Conservation (phyloP, 192 early-diverging fungal species). For the Funneliformis geosporum region DNA sequence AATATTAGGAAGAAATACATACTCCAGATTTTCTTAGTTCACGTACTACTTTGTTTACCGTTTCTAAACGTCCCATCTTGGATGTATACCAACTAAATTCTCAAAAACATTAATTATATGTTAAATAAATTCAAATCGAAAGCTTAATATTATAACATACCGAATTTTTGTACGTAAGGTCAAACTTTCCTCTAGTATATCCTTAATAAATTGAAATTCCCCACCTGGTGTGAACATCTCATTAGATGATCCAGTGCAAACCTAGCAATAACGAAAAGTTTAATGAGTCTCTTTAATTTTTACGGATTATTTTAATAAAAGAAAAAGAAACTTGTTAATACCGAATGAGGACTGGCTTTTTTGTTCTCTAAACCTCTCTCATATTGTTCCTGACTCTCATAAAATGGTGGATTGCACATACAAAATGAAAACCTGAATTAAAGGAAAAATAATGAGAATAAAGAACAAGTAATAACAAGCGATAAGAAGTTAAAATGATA, state of each 20-base stretch:
- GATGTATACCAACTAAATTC: slow-evolving; percentile 74
- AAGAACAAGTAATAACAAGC: background rate
- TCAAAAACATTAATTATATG: background rate
- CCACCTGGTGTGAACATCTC: slow-evolving; percentile 86
- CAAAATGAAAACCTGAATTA: slow-evolving; percentile 60
- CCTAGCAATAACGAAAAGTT: slow-evolving; percentile 28
- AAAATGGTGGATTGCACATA: slow-evolving; percentile 96
- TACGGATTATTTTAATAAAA: background rate
- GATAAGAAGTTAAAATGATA: background rate
- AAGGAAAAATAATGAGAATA: background rate
- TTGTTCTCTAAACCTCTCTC: slow-evolving; percentile 55
- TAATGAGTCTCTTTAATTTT: background rate
- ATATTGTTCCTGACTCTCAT: slow-evolving; percentile 60
- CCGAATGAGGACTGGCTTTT: slow-evolving; percentile 38
- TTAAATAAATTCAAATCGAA: no score
- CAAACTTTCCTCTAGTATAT: slow-evolving; percentile 71
- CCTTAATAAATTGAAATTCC: slow-evolving; percentile 68
- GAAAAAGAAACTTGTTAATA: background rate
- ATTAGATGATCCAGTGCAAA: slow-evolving; percentile 56
- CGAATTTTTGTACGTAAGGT: slow-evolving; percentile 40
- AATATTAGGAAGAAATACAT: background rate
- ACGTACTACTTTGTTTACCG: slow-evolving; percentile 45
- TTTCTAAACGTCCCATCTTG: slow-evolving; percentile 68
- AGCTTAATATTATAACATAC: slow-evolving; percentile 17
- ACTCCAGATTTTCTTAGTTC: slow-evolving; percentile 51